These are phyloP conservation scores for Aspergillus biplanus DNA, from an alignment of 495 filamentous ascomycete genomes.

Conservation along the genomic window DNA sequence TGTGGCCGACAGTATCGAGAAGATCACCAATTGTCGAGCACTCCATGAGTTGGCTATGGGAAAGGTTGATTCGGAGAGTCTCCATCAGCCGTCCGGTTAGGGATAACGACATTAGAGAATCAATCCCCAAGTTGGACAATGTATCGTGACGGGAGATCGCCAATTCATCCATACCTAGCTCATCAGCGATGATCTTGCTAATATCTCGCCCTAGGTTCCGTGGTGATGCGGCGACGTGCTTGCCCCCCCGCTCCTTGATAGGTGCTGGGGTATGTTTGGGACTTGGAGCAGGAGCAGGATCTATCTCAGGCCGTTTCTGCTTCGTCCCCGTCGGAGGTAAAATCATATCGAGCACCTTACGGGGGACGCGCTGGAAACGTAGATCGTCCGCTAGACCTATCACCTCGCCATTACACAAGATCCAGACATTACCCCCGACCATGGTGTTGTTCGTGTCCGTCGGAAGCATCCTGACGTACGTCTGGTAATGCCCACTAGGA, in stretches of 20 bases:
- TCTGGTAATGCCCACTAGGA: slow-evolving; percentile 36
- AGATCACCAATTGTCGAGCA: background rate
- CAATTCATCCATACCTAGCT: background rate
- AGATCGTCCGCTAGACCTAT: background rate
- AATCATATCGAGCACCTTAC: background rate
- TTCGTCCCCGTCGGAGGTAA: background rate
- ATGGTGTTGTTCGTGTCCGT: slow-evolving; percentile 30
- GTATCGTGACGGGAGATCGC: background rate
- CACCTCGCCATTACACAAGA: background rate
- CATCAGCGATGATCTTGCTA: background rate
- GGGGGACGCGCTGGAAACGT: slow-evolving; percentile 1
- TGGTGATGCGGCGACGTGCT: background rate
- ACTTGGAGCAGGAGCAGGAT: background rate
- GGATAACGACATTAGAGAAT: background rate
- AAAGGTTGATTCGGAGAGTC: background rate
- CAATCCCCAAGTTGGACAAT: background rate
- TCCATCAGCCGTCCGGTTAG: background rate
- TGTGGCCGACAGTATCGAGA: background rate
- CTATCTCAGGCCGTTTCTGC: background rate
- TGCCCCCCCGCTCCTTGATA: background rate
- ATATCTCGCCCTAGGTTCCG: background rate
- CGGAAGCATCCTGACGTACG: slow-evolving; percentile 47
- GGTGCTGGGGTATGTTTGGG: background rate
- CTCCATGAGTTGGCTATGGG: background rate
- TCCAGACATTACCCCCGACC: background rate